Evolutionary conservation across 345 rosid species (phyloP), one percentile per base, ranked within the genome.

Genomic region (Eucalyptus regnans): DNA sequence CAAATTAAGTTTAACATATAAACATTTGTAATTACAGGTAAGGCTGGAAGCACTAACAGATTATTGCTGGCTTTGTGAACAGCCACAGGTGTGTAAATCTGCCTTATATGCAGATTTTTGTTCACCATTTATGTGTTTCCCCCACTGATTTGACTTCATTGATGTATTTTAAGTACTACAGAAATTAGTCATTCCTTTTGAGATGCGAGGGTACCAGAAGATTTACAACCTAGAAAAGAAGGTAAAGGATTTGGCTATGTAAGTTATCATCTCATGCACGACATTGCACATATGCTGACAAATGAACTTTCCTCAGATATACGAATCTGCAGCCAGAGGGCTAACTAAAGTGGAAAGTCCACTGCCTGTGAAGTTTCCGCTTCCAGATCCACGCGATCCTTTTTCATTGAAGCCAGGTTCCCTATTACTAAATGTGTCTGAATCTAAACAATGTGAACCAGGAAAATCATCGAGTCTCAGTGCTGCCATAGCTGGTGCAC

Each of bases 21-120:
- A 71, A 66, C 89, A 51, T 79, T 33, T 79, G 41, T 87, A 14
- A 16, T 81, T 60, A 43, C 92, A 96, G 99, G 99, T 94, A 89
- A 93, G 99, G 93, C 93, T 97, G 89, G 99, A 97, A 95, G 98
- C 96, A 88, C 96, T 91, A 91, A 95, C 98, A 11, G 92, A 96
- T 85, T 96, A 94, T 90, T 96, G 99, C 93, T 97, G 99, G 98
- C 98, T 97, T 56, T 97, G 99, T 87, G 99, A 97, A 89, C 88
- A 92, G 76, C 98, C 99, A 88, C 95, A 97, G 97, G 99, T 96
- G 27, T 88, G 90, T 31, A 48, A 58, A 86, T 31, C 15, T n/a
- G 22, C 29, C 50, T 29, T 15, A 4, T 48, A 46, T 5, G 10
- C 13, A 80, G 14, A 76, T 22, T 12, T 41, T 41, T 76, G 48